Base-by-base conservation (phyloP, 1,284 basidiomycete genomes). In the Fomitopsis betulina region DNA sequence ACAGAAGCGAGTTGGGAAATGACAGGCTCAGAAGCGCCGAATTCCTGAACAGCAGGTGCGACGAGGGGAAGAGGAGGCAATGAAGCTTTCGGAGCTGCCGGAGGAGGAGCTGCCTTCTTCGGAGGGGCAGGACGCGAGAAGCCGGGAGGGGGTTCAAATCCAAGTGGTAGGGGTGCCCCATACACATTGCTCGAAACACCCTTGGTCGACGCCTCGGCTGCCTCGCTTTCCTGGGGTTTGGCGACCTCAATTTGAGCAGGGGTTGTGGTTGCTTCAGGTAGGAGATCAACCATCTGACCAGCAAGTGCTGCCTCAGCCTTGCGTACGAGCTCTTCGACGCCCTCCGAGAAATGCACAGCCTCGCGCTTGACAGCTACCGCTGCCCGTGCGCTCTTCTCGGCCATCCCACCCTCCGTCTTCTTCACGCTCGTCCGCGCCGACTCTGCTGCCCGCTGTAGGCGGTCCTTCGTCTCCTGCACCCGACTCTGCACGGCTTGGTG, bases 1-100 rank as follows among this genome's bases (percentile, higher is more conserved):
- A 94, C 96, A 13, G 86, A 83, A 4, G 96, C 96, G 17, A 99
- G 86, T 72, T 98, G 94, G 1, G 87, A 81, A 61, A 99, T 90
- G 68, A 98, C 87, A 17, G 96, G 96, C 65, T 96, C 92, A 6
- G 87, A 88, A 17, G 79, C 73, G 45, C 80, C 81, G 54, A 95
- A 80, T 57, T 88, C 87, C 57, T 86, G 82, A 58, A 99, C 84
- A 38, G 85, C 82, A 5, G 95, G 93, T 0, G 93, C 89, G 60
- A 98, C 79, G 47, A 92, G 82, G 42, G 95, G 94, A 12, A 96
- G 79, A 0, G 78, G 74, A 5, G 73, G 74, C 5, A 54, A 40
- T 9, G 61, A 56, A 7, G 67, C 62, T 53, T 68, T 72, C 58
- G 59, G 66, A 7, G 76, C 68, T 38, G 78, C 70, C 5, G 76